A percentile compares a stretch with the other conserved stretches of the same genome.
Evolutionary conservation across 352 stramenopile genomes (phyloP).

Genomic region (Achlya hypogyna): DNA sequence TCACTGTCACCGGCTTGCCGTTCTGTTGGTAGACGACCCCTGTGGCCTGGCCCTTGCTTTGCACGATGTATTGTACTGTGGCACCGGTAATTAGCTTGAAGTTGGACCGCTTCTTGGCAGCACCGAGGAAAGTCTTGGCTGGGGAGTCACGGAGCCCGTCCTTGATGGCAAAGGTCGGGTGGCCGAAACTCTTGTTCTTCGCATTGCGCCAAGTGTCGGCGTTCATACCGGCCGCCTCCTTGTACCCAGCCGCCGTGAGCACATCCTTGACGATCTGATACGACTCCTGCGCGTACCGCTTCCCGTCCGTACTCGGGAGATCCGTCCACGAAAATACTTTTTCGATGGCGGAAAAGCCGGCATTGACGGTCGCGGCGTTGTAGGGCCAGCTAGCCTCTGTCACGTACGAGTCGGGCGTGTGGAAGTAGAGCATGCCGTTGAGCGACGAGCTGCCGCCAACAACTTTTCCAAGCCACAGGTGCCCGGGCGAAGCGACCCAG

Average conservation of each 20-base stretch:
- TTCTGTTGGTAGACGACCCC: slow-evolving; percentile 41
- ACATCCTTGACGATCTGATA: slow-evolving; percentile 38
- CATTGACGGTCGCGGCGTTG: slow-evolving; percentile 45
- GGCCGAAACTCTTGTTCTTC: slow-evolving; percentile 48
- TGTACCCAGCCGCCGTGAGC: slow-evolving; percentile 30
- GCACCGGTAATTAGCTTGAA: slow-evolving; percentile 42
- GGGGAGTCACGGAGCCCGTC: slow-evolving; percentile 44
- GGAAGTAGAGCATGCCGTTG: slow-evolving; percentile 80
- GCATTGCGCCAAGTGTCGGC: slow-evolving; percentile 37
- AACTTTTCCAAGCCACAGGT: slow-evolving; percentile 62
- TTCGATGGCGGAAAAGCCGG: slow-evolving; percentile 46
- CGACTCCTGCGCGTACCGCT: slow-evolving; percentile 44
- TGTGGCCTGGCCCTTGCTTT: slow-evolving; percentile 31
- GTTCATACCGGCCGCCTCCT: slow-evolving; percentile 36
- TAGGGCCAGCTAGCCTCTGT: slow-evolving; percentile 42
- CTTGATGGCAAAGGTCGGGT: slow-evolving; percentile 45
- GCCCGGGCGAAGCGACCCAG: slow-evolving; percentile 31
- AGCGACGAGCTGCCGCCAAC: slow-evolving; percentile 77
- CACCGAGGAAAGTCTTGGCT: slow-evolving; percentile 40
- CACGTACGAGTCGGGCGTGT: slow-evolving; percentile 42
- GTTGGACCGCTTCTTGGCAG: slow-evolving; percentile 38
- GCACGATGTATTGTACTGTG: slow-evolving; percentile 43
- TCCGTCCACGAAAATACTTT: slow-evolving; percentile 37
- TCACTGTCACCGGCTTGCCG: slow-evolving; percentile 22
- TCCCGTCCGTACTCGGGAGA: slow-evolving; percentile 35